Conservation (phyloP, 1,284 basidiomycete species). For the Rhizoctonia solani region DNA sequence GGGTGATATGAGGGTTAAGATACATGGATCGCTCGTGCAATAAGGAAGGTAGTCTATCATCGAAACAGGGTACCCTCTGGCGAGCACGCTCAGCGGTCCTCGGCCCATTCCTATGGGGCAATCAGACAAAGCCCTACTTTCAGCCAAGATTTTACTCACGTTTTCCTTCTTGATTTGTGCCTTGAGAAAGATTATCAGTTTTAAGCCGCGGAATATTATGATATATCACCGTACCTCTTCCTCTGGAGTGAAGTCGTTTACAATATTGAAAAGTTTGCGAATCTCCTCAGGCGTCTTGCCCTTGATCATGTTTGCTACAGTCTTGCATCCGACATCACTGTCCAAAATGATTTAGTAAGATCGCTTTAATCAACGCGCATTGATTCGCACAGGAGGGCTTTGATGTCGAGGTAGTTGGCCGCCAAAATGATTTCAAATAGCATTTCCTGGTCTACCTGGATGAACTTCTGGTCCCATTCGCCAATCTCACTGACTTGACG, state of each 20-base stretch:
- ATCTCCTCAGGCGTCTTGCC: constrained; percentile 97
- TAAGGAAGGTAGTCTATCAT: not conserved
- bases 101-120: constrained; percentile 76
- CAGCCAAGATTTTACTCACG: constrained; percentile 55
- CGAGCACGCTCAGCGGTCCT: constrained; percentile 65
- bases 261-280: constrained; percentile 95
- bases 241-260: constrained; percentile 98
- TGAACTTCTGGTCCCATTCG: constrained; percentile 99
- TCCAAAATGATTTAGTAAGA: constrained; percentile 23
- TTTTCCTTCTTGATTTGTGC: constrained; percentile 99
- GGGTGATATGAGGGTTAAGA: not conserved
- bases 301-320: constrained; percentile 99
- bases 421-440: constrained; percentile 99
- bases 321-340: constrained; percentile 99
- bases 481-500: constrained; percentile 91
- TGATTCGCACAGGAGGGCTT: constrained; percentile 84
- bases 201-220: constrained; percentile 15
- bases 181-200: constrained; percentile 46
- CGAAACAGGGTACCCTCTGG: not conserved
- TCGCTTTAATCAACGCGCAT: not conserved
- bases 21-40: not conserved
- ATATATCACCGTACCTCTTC: constrained; percentile 73
- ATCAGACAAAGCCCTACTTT: not conserved
- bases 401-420: constrained; percentile 99
- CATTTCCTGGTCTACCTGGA: constrained; percentile 96